These are phyloP conservation scores for Ramaria sp. DNA, from an alignment of 768 basidiomycete genomes.

Conservation along the genomic window DNA sequence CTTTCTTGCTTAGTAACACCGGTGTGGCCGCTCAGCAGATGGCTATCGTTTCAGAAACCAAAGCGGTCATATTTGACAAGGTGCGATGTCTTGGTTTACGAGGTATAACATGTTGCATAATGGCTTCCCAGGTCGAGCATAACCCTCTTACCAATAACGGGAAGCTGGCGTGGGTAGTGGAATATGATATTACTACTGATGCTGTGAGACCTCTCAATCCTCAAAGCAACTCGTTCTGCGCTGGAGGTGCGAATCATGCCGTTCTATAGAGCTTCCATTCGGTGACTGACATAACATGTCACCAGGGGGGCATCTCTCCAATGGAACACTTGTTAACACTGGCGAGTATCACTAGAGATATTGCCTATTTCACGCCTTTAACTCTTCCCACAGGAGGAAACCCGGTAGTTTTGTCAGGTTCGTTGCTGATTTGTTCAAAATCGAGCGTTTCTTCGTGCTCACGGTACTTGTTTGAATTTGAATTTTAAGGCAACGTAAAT, in stretches of 20 bases:
- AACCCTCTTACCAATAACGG: conserved; percentile 5
- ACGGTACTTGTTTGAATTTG: too few relatives aligned
- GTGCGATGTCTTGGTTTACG: background rate
- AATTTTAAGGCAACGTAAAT: background rate
- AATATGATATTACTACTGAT: conserved; percentile 6
- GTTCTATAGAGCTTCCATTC: background rate
- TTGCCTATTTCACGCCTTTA: background rate
- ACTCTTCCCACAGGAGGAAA: conserved; percentile 1
- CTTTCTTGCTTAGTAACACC: background rate
- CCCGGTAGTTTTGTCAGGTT: conserved; percentile 2
- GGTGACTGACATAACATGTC: background rate
- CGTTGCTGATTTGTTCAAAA: background rate
- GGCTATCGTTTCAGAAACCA: conserved; percentile 8
- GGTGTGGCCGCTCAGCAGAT: conserved; percentile 5
- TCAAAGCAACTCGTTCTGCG: conserved; percentile 6
- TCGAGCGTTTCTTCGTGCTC: background rate
- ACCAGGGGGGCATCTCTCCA: conserved; percentile 7
- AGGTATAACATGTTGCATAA: background rate
- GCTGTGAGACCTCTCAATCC: conserved; percentile 4
- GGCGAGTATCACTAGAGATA: background rate
- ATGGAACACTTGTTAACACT: conserved; percentile 7
- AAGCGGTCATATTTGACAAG: conserved; percentile 7
- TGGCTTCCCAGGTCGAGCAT: conserved; percentile 3
- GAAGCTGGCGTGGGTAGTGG: conserved; percentile 3
- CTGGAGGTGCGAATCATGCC: background rate